Evolutionary conservation across 129 eudicot species (phyloP).

Genomic region (Solidago caesia): DNA sequence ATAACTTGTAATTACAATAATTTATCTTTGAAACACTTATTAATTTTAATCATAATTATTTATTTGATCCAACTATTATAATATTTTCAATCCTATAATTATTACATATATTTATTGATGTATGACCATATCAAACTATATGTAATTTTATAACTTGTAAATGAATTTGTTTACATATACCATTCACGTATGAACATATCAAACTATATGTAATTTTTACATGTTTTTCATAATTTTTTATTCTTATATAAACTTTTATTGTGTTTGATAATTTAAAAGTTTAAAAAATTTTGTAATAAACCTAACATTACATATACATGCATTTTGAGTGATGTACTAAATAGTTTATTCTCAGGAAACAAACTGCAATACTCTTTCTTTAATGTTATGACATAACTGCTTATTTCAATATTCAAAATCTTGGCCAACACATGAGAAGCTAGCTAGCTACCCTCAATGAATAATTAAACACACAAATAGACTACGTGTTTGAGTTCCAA

Average conservation of each 20-base stretch:
- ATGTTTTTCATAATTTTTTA: no score
- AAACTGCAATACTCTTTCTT: conserved; percentile 21
- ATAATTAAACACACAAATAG: conserved; percentile 13
- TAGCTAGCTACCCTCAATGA: neutral
- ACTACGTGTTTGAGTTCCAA: conserved; percentile 10
- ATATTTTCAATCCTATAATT: no score
- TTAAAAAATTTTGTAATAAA: neutral
- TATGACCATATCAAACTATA: no score
- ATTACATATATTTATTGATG: no score
- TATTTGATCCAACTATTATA: neutral
- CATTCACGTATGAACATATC: no score
- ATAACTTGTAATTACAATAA: no score
- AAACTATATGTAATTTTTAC: no score
- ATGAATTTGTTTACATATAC: no score
- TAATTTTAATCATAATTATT: neutral
- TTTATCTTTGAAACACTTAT: no score
- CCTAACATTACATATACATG: neutral
- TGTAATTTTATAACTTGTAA: no score
- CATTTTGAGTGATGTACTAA: neutral
- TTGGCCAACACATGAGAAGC: conserved; percentile 12
- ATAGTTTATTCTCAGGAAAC: conserved; percentile 18
- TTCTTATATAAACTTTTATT: no score
- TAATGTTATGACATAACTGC: conserved; percentile 11
- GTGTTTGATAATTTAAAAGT: no score
- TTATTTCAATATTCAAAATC: neutral